These are phyloP conservation scores for Metschnikowia orientalis DNA, from an alignment of 805 yeast species.

Conservation along the genomic window DNA sequence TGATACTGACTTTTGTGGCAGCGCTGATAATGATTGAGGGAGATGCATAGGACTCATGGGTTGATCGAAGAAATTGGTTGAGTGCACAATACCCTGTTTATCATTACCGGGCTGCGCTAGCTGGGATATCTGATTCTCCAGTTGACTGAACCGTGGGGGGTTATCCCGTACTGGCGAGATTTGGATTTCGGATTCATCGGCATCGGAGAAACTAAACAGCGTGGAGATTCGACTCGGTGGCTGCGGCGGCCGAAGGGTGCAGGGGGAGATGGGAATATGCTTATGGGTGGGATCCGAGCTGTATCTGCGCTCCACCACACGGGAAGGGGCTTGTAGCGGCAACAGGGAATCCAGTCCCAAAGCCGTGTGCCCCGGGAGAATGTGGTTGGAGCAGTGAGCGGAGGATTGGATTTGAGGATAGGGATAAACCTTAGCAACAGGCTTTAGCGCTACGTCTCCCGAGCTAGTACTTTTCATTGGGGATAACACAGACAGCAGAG, in stretches of 20 bases:
- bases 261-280: not conserved
- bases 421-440: not conserved
- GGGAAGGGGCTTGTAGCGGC: not conserved
- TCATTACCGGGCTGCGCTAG: too few species aligned
- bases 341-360: too few species aligned
- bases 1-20: slow-evolving; percentile 21
- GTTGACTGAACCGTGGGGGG: too few species aligned
- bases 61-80: too few species aligned
- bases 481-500: too few species aligned
- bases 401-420: slow-evolving; percentile 5
- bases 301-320: not conserved
- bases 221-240: slow-evolving; percentile 4
- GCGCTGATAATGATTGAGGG: too few species aligned
- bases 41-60: too few species aligned
- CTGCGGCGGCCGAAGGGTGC: slow-evolving; percentile 3
- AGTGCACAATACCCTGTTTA: too few species aligned
- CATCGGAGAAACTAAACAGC: slow-evolving; percentile 25
- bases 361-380: slow-evolving; percentile 2
- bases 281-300: slow-evolving; percentile 1
- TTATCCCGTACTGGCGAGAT: slow-evolving; percentile 16
- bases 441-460: too few species aligned
- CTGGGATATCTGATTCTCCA: too few species aligned
- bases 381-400: slow-evolving; percentile 1
- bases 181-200: slow-evolving; percentile 22
- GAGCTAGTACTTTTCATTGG: too few species aligned